These are phyloP conservation scores for Fusarium acutatum DNA, from an alignment of 2,329 filamentous ascomycete genomes.

Conservation along the genomic window DNA sequence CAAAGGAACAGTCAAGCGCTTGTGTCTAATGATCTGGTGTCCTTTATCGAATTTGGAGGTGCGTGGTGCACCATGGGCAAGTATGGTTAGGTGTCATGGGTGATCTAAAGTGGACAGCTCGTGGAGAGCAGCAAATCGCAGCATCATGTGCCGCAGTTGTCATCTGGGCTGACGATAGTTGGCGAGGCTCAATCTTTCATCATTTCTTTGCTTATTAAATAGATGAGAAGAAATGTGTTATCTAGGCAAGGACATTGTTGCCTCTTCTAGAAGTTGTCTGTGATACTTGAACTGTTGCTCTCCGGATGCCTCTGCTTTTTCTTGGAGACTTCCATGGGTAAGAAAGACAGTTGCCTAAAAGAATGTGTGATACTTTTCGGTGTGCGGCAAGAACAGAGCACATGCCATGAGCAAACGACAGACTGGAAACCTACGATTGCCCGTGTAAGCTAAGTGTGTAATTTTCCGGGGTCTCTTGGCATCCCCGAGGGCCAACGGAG, in stretches of 20 bases:
- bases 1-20: conserved; percentile 6
- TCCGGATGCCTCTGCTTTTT: not conserved
- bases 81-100: not conserved
- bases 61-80: not conserved
- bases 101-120: conserved; percentile 7
- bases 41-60: conserved; percentile 22
- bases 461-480: conserved; percentile 8
- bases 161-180: conserved; percentile 13
- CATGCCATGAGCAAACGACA: conserved; percentile 16
- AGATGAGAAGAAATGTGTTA: not conserved
- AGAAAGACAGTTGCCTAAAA: not conserved
- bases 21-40: conserved; percentile 14
- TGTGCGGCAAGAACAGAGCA: conserved; percentile 3
- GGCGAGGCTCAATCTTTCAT: not conserved
- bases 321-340: not conserved
- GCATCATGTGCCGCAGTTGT: conserved; percentile 27
- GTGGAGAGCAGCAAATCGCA: conserved; percentile 5
- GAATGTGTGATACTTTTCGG: not conserved
- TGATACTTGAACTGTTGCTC: not conserved
- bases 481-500: conserved; percentile 43
- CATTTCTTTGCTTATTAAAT: not conserved
- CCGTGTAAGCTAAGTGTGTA: not conserved
- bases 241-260: not conserved
- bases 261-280: not conserved
- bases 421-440: not conserved